Conservation (phyloP, 2,329 filamentous ascomycete genomes). For the Metarhizium guizhouense region DNA sequence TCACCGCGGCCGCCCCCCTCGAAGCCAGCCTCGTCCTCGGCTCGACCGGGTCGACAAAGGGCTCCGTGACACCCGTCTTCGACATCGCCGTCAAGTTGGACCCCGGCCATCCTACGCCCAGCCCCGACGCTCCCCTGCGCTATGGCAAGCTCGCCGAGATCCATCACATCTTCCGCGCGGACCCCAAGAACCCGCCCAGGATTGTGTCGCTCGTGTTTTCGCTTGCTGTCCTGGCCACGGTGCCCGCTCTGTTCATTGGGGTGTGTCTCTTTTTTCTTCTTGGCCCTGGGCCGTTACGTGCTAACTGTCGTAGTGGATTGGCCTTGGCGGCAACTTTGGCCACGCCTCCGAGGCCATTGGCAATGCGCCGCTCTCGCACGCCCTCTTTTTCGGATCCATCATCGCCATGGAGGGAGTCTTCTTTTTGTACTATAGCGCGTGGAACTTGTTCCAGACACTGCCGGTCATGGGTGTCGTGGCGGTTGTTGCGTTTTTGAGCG, state of each 20-base stretch:
- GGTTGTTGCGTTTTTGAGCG: constrained; percentile 70
- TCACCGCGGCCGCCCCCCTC: constrained; percentile 57
- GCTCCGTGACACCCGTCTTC: constrained; percentile 64
- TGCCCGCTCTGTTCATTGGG: constrained; percentile 63
- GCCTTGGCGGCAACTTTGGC: constrained; percentile 72
- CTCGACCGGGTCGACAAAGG: constrained; percentile 69
- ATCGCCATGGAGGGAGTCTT: constrained; percentile 84
- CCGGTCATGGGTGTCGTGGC: constrained; percentile 63
- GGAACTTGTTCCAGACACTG: constrained; percentile 86
- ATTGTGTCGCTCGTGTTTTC: constrained; percentile 73
- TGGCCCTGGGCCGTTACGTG: not conserved
- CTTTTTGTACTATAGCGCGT: constrained; percentile 85
- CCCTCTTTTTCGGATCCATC: constrained; percentile 78
- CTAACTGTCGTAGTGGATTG: constrained; percentile 58
- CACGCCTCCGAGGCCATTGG: constrained; percentile 69
- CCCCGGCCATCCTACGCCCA: constrained; percentile 46
- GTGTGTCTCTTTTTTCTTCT: constrained; percentile 32
- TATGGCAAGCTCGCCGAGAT: constrained; percentile 82
- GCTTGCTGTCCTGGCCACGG: constrained; percentile 59
- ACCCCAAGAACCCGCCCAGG: constrained; percentile 71
- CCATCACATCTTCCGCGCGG: constrained; percentile 77
- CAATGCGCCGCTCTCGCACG: constrained; percentile 71
- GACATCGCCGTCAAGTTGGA: constrained; percentile 60
- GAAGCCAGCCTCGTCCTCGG: constrained; percentile 75
- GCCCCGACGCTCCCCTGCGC: constrained; percentile 61